phyloP scores from a whole-genome alignment of 805 yeast genomes.

The Vanderwaltozyma polyspora region DNA sequence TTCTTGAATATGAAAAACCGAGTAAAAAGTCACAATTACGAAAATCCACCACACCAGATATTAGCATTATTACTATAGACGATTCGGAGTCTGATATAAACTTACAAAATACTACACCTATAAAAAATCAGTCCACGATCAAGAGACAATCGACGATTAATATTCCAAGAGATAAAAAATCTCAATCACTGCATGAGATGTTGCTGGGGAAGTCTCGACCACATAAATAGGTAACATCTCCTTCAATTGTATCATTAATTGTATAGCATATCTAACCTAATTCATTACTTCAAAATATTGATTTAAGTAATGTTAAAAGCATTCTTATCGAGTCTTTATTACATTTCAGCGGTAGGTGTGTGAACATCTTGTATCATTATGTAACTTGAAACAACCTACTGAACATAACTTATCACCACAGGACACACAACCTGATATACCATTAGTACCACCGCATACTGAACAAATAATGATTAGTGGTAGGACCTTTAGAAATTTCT shows the following conservation, averaged over 20 bases:
- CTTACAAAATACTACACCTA: neutral
- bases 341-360: slow-evolving; percentile 2
- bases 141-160: neutral
- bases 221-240: too few relatives aligned
- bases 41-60: neutral
- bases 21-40: neutral
- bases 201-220: too few relatives aligned
- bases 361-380: slow-evolving; percentile 27
- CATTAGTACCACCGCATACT: slow-evolving; percentile 25
- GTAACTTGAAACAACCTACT: slow-evolving; percentile 22
- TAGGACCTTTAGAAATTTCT: slow-evolving; percentile 24
- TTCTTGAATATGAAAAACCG: neutral
- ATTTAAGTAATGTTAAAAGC: too few relatives aligned
- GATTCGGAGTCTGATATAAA: neutral
- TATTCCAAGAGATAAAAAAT: neutral
- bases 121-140: neutral
- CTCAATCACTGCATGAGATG: slow-evolving; percentile 2
- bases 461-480: slow-evolving; percentile 27
- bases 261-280: too few relatives aligned
- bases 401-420: slow-evolving; percentile 27
- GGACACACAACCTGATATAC: slow-evolving; percentile 25
- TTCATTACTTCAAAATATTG: too few relatives aligned
- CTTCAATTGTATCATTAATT: too few relatives aligned
- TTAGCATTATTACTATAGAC: neutral
- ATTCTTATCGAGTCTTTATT: too few relatives aligned